A percentile compares a stretch with the other conserved stretches of the same genome.
These are phyloP conservation scores for Cordyceps fumosorosea DNA, from an alignment of 2,329 filamentous ascomycete genomes.

Conservation along the genomic window DNA sequence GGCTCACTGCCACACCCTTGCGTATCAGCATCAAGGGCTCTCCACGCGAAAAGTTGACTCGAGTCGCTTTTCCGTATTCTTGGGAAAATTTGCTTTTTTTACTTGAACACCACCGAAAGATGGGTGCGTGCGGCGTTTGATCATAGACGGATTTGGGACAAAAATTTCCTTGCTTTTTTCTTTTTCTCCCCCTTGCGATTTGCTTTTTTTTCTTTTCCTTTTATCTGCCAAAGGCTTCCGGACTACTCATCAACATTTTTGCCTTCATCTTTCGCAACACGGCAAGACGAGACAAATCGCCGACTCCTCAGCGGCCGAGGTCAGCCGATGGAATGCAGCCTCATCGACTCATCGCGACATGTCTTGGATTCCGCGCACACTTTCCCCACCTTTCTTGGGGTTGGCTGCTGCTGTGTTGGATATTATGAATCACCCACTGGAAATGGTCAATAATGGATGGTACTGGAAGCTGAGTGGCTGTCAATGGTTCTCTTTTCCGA, in stretches of 20 bases:
- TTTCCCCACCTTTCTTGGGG: not conserved
- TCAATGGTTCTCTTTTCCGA: not conserved
- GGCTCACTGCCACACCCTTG: slow-evolving; percentile 32
- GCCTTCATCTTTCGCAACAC: slow-evolving; percentile 8
- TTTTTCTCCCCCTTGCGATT: slow-evolving; percentile 9
- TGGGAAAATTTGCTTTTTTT: slow-evolving; percentile 13
- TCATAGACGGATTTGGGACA: slow-evolving; percentile 11
- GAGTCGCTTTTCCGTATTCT: not conserved
- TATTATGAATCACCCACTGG: not conserved
- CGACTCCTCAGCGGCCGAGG: slow-evolving; percentile 19
- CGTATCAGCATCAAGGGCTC: slow-evolving; percentile 30
- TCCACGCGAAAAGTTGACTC: not conserved
- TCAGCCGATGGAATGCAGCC: slow-evolving; percentile 24
- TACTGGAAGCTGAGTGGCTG: not conserved
- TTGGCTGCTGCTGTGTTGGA: slow-evolving; percentile 1
- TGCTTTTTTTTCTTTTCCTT: slow-evolving; percentile 7
- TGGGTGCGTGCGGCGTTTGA: slow-evolving; percentile 13
- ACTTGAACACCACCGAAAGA: slow-evolving; percentile 10
- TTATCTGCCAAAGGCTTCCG: not conserved
- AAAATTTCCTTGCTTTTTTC: slow-evolving; percentile 4
- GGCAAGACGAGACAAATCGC: slow-evolving; percentile 7
- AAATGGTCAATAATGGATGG: not conserved
- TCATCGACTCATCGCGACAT: slow-evolving; percentile 22
- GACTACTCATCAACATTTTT: not conserved
- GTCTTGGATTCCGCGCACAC: slow-evolving; percentile 22